Percentiles rank a stretch among this genome's conserved stretches.
These are phyloP conservation scores for Cymodocea nodosa DNA, from an alignment of 116 monocot genomes.

Conservation along the genomic window DNA sequence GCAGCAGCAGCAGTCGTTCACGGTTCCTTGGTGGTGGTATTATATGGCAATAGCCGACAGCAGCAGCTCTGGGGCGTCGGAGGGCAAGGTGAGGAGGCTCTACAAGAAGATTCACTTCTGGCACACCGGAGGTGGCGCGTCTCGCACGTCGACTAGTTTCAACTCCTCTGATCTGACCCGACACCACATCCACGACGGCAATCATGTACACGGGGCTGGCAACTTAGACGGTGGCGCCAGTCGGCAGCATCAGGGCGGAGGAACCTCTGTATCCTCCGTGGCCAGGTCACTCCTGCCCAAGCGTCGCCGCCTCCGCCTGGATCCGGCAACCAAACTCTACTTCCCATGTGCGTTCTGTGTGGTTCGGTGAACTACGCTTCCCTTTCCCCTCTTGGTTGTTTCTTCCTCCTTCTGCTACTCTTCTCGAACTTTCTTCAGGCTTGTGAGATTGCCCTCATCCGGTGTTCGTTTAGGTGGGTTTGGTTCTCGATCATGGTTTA, in stretches of 20 bases:
- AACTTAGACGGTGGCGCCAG: background rate
- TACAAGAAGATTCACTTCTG: constrained; percentile 54
- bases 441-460: background rate
- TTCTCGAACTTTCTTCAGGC: background rate
- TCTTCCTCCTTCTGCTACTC: background rate
- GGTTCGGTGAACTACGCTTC: background rate
- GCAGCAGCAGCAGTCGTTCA: too few species aligned
- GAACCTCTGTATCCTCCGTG: constrained; percentile 26
- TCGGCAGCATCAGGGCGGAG: constrained; percentile 3
- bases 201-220: background rate
- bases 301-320: constrained; percentile 55
- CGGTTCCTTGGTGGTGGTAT: background rate
- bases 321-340: constrained; percentile 76
- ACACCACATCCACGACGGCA: background rate
- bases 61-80: constrained; percentile 3
- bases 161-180: constrained; percentile 1
- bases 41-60: constrained; percentile 11
- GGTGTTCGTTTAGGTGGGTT: background rate
- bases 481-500: too few species aligned
- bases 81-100: constrained; percentile 33
- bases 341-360: constrained; percentile 60
- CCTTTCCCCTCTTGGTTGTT: background rate
- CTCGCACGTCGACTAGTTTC: constrained; percentile 9
- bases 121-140: constrained; percentile 16
- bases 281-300: constrained; percentile 55